Percentiles rank a stretch among this genome's conserved stretches.
phyloP scores from a whole-genome alignment of 1,284 basidiomycete species.

The Irpex rosettiformis region DNA sequence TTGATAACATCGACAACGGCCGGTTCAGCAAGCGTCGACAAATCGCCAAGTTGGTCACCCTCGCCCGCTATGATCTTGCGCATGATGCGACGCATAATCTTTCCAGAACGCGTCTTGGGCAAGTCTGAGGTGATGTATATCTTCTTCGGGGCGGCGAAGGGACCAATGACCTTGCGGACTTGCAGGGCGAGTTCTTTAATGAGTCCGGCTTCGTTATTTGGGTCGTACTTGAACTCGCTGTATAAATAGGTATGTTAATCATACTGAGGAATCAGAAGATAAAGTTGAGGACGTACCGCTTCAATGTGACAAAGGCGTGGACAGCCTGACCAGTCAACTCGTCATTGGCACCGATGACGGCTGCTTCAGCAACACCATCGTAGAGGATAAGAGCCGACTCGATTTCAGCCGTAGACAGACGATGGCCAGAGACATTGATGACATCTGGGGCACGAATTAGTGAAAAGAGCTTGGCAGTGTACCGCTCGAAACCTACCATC shows the following conservation, averaged over 20 bases:
- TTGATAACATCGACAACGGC: slow-evolving; percentile 81
- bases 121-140: slow-evolving; percentile 85
- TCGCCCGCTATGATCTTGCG: slow-evolving; percentile 95
- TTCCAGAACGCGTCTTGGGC: slow-evolving; percentile 97
- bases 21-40: slow-evolving; percentile 88
- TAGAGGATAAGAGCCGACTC: slow-evolving; percentile 95
- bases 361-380: slow-evolving; percentile 91
- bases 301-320: slow-evolving; percentile 81
- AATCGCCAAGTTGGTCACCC: slow-evolving; percentile 90
- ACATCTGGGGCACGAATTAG: slow-evolving; percentile 50
- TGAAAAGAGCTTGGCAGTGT: not conserved
- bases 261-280: not conserved
- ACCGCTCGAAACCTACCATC: slow-evolving; percentile 58
- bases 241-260: not conserved
- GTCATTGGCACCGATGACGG: slow-evolving; percentile 84
- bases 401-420: slow-evolving; percentile 96
- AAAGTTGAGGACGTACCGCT: slow-evolving; percentile 20
- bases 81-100: slow-evolving; percentile 94
- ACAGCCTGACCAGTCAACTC: slow-evolving; percentile 90
- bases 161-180: slow-evolving; percentile 94
- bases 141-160: slow-evolving; percentile 94
- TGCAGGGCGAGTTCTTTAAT: slow-evolving; percentile 92
- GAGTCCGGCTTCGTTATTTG: slow-evolving; percentile 66
- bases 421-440: slow-evolving; percentile 95
- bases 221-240: slow-evolving; percentile 81